These are phyloP conservation scores for Protomyces arabidopsidicola DNA, from an alignment of 1,139 yeast species.

Conservation along the genomic window DNA sequence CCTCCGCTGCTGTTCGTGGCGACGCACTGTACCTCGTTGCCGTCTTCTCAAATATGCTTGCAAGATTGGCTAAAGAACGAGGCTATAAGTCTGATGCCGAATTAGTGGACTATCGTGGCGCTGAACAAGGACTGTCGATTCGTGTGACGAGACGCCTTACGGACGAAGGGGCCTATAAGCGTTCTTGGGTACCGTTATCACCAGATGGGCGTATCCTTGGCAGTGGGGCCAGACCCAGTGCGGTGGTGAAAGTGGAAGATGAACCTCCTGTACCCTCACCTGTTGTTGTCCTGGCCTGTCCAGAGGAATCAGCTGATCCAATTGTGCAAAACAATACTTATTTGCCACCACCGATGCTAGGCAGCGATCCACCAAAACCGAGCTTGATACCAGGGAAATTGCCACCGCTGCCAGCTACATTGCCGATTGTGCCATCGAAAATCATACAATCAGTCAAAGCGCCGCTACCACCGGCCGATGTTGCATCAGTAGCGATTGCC, in stretches of 20 bases:
- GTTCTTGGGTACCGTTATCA: neutral
- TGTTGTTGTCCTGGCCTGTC: neutral
- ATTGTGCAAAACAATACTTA: neutral
- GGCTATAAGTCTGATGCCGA: neutral
- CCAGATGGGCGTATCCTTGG: neutral
- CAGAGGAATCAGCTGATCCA: neutral
- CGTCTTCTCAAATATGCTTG: neutral
- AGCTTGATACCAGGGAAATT: neutral
- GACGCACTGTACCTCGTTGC: neutral
- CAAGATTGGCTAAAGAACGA: neutral
- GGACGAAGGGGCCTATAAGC: neutral
- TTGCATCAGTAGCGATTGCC: neutral
- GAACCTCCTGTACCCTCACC: neutral
- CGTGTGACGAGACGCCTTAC: neutral
- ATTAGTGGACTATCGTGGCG: neutral
- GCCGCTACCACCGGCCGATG: neutral
- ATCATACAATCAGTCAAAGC: neutral
- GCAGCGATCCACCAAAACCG: neutral
- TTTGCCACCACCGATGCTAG: neutral
- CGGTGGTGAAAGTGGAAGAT: neutral
- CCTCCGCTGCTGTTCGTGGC: neutral
- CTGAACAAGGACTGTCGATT: neutral
- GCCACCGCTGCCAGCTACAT: neutral
- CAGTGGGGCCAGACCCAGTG: neutral
- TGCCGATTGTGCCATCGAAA: conserved; percentile 9